phyloP scores from a whole-genome alignment of 352 stramenopile genomes.

The Proteromonas lacertae region DNA sequence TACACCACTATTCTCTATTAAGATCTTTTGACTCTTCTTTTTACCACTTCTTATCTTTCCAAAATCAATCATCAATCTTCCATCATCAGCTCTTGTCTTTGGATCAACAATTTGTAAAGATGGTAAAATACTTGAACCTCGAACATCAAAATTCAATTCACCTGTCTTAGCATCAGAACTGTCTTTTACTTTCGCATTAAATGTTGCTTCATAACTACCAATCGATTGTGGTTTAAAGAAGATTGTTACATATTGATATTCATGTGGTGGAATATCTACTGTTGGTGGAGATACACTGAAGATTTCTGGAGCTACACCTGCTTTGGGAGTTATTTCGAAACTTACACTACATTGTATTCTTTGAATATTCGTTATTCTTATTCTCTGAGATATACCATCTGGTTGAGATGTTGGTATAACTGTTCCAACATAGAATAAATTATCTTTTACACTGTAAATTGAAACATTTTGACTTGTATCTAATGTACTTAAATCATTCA shows the following conservation, averaged over 20 bases:
- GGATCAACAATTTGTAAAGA: conserved; percentile 48
- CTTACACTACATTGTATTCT: no score
- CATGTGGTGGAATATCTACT: conserved; percentile 62
- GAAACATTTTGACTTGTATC: conserved; percentile 4
- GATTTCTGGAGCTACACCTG: conserved; percentile 3
- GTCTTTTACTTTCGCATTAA: conserved; percentile 38
- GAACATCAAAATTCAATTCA: conserved; percentile 37
- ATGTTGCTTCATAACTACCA: conserved; percentile 27
- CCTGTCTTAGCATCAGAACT: not conserved
- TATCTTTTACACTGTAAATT: conserved; percentile 5
- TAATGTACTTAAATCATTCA: conserved; percentile 26
- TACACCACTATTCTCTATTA: conserved; percentile 53
- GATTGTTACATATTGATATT: conserved; percentile 60
- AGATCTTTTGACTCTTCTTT: conserved; percentile 19
- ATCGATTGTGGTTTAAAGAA: conserved; percentile 60
- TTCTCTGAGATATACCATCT: no score
- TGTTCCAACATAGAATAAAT: conserved; percentile 14
- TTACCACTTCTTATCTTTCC: conserved; percentile 19
- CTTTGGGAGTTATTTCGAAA: not conserved
- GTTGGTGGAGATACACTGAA: conserved; percentile 50
- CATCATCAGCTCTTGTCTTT: conserved; percentile 18
- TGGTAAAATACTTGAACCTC: conserved; percentile 44
- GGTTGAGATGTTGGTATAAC: no score
- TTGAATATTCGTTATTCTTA: no score
- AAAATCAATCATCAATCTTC: conserved; percentile 31